Percentiles rank a stretch among this genome's conserved stretches.
Evolutionary conservation across 345 rosid species (phyloP).

Genomic region (Lenwebbia sp.): DNA sequence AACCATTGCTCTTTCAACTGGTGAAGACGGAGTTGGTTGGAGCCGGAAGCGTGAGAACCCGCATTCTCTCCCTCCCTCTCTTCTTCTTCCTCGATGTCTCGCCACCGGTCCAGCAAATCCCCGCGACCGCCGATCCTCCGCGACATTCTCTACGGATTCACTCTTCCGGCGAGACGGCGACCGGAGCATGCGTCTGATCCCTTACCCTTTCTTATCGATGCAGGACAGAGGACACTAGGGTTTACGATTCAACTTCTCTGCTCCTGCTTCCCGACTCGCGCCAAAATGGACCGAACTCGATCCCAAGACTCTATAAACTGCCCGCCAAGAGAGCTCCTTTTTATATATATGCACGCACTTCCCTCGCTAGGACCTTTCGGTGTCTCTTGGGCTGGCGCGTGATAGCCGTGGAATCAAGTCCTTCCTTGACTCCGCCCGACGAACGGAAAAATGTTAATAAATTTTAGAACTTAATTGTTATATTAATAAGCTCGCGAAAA

Average conservation of each 20-base stretch:
- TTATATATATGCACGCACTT: not conserved
- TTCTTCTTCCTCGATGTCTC: slow-evolving; percentile 68
- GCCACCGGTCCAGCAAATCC: slow-evolving; percentile 63
- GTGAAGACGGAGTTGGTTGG: slow-evolving; percentile 31
- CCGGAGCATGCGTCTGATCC: not conserved
- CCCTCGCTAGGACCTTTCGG: not conserved
- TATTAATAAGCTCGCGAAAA: too few species aligned
- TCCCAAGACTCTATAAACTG: not conserved
- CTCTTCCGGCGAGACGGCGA: not conserved
- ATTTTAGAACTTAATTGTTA: too few species aligned
- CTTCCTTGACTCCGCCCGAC: too few species aligned
- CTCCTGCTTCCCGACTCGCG: not conserved
- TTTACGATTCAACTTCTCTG: not conserved
- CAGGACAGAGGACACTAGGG: not conserved
- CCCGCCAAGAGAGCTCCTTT: not conserved
- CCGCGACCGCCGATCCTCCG: not conserved
- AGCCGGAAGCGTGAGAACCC: slow-evolving; percentile 30
- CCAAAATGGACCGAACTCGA: not conserved
- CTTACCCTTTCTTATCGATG: not conserved
- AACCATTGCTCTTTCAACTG: slow-evolving; percentile 80
- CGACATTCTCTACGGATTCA: not conserved
- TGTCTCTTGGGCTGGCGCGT: not conserved
- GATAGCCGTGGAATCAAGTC: not conserved
- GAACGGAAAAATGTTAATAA: too few species aligned
- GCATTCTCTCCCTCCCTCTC: slow-evolving; percentile 6